Evolutionary conservation across 148 eudicot species (phyloP), one percentile per base, ranked within the genome.

Genomic region (Pouteria glomerata): DNA sequence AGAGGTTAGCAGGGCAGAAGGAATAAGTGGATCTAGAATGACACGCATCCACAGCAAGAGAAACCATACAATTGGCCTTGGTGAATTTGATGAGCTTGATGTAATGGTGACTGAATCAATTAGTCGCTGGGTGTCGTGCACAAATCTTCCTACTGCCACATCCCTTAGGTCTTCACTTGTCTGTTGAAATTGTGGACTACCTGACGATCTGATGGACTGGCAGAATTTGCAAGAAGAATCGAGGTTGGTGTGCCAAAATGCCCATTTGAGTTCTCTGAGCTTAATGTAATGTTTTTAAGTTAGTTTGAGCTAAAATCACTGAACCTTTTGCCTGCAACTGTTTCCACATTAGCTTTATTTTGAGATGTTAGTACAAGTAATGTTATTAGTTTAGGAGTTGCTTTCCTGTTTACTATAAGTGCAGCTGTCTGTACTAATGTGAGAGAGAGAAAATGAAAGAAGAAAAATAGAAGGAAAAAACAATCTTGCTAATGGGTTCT

Each of bases 41-140:
- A 62, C 73, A 4, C 82, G 83, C 57, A 83, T 83, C 68, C 92
- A 86, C 77, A 85, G 84, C 87, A 93, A 85, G 79, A 83, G 98
- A 81, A 93, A 93, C 67, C 85, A 83, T 12, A 93, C 98, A 10
- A 93, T 93, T 1, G 92, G 98, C 11, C 77, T 93, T 39, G 95
- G 98, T 23, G 98, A 93, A 80, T 80, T 89, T 35, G 86, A 90
- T 51, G 90, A 89, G 77, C 65, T 90, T 18, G 92, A 85, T 77
- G 69, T 87, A 1, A 77, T 85, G 58, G 90, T 84, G 33, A 84
- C 88, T 8, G 92, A 90, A 71, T 83, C 97, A 2, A 90, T 93
- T 23, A 90, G 88, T 60, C 89, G 98, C 26, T 90, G 98, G 98
- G 98, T 88, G 1, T 93, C 98, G 1, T 90, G 97, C 89, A 90